Evolutionary conservation across 345 rosid genomes (phyloP), one percentile per base, ranked within the genome.

Genomic region (Salix caprea): DNA sequence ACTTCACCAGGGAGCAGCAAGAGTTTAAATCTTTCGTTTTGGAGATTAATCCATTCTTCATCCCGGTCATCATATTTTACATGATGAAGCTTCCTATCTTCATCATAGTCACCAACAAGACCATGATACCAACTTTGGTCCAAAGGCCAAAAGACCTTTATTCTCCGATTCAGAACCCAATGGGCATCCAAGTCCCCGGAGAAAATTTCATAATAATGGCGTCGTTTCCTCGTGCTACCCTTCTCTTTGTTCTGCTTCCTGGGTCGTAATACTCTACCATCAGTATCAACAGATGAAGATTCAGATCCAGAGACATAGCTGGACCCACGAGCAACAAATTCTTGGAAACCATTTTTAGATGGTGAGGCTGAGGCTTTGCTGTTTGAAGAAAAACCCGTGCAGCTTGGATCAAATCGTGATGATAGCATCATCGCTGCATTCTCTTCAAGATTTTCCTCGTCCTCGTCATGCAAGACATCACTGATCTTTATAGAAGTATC

Each of bases 401-500:
- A 93, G 81, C 88, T 90, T 19, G 99, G 91, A 84, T 93, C 92
- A 80, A 95, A 95, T 74, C 97, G 91, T 21, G 97, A 93, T 34
- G 97, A 95, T 32, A 95, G 83, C 99, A 95, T 93, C 87, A 88
- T 95, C 50, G 99, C 99, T 37, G 99, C 99, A 86, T 95, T 95
- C 77, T 90, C 94, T 85, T 91, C 99, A 64, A 95, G 98, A 85
- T 95, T 95, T 86, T 93, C 92, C 85, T 89, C 94, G 76, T 93
- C 97, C 70, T 93, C 97, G 50, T 89, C 94, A 7, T 67, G 85
- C 79, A 83, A 76, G 66, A 76, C 86, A 82, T 79, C 86, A 67
- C 85, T 74, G 66, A 48, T 74, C 79, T 78, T 83, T 44, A 61
- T 74, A 73, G 87, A 75, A 76, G 84, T 66, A 81, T 77, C 72